These are phyloP conservation scores for Apiotrichum porosum DNA, from an alignment of 1,284 basidiomycete genomes.

Conservation along the genomic window DNA sequence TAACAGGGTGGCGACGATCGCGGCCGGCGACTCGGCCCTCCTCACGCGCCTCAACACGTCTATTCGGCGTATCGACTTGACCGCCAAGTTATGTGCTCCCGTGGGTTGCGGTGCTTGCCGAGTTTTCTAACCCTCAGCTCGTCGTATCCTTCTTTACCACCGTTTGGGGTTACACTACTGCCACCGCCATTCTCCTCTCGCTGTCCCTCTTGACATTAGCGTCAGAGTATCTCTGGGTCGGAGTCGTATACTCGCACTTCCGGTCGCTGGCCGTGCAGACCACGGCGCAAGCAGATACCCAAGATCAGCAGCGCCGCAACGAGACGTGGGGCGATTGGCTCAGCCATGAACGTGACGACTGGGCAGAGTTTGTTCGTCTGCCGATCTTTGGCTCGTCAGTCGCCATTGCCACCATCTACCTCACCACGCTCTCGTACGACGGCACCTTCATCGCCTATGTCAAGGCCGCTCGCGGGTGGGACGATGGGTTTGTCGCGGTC, in stretches of 20 bases:
- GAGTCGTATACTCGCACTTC: constrained; percentile 43
- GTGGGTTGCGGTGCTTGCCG: constrained; percentile 11
- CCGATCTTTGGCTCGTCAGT: constrained; percentile 49
- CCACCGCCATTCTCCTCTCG: constrained; percentile 31
- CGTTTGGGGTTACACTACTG: constrained; percentile 31
- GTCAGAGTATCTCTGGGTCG: constrained; percentile 46
- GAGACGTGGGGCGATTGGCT: constrained; percentile 5
- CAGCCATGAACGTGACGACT: constrained; percentile 34
- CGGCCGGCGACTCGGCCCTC: constrained; percentile 26
- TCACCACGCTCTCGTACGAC: constrained; percentile 51
- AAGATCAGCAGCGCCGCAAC: neutral
- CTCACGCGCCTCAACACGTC: constrained; percentile 46
- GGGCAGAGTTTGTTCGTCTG: constrained; percentile 47
- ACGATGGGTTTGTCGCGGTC: constrained; percentile 49
- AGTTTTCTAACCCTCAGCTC: constrained; percentile 25
- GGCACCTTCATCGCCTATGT: constrained; percentile 43
- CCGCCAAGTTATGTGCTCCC: constrained; percentile 51
- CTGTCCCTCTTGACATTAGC: constrained; percentile 27
- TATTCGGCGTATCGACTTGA: constrained; percentile 51
- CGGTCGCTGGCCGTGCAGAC: constrained; percentile 26
- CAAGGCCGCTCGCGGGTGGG: constrained; percentile 35
- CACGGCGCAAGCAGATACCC: neutral
- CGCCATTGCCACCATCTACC: constrained; percentile 49
- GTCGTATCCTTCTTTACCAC: constrained; percentile 51
- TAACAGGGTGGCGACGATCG: constrained; percentile 48